phyloP scores from a whole-genome alignment of 169 alveolate species.

The Cryptosporidium muris region DNA sequence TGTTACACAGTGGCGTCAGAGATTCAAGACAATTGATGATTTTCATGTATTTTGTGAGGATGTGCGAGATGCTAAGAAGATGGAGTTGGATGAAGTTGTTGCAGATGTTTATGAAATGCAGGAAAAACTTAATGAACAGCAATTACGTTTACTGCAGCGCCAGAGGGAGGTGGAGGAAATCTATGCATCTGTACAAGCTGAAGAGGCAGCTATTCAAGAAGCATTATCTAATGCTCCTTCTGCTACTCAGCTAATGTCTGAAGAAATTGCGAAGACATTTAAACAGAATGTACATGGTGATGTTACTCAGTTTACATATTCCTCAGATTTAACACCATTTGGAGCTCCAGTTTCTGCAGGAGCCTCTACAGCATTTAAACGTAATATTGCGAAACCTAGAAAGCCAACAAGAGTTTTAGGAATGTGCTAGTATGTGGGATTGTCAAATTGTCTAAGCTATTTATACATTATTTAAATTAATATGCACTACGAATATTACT shows the following conservation, averaged over 20 bases:
- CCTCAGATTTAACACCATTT: slow-evolving; percentile 67
- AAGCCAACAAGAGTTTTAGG: slow-evolving; percentile 64
- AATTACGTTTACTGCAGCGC: slow-evolving; percentile 54
- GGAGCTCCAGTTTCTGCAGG: slow-evolving; percentile 72
- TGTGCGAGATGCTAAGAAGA: slow-evolving; percentile 65
- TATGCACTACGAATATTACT: too few species aligned
- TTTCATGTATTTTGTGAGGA: slow-evolving; percentile 67
- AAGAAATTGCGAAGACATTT: slow-evolving; percentile 67
- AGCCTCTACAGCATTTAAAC: slow-evolving; percentile 68
- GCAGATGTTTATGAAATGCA: slow-evolving; percentile 71
- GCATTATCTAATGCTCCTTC: slow-evolving; percentile 54
- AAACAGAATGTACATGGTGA: slow-evolving; percentile 67
- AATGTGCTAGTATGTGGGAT: slow-evolving; percentile 20
- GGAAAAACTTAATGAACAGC: slow-evolving; percentile 65
- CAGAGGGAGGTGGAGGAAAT: slow-evolving; percentile 69
- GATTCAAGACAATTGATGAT: slow-evolving; percentile 70
- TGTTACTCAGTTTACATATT: slow-evolving; percentile 66
- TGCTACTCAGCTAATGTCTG: slow-evolving; percentile 57
- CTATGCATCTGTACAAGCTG: slow-evolving; percentile 67
- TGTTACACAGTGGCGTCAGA: slow-evolving; percentile 69
- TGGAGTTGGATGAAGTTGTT: slow-evolving; percentile 68
- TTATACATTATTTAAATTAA: too few species aligned
- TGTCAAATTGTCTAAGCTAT: too few species aligned
- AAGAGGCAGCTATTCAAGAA: slow-evolving; percentile 70
- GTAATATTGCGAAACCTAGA: slow-evolving; percentile 57